Percentiles rank a stretch among this genome's conserved stretches.
These are phyloP conservation scores for Medicago lupulina DNA, from an alignment of 306 rosid genomes.

Conservation along the genomic window DNA sequence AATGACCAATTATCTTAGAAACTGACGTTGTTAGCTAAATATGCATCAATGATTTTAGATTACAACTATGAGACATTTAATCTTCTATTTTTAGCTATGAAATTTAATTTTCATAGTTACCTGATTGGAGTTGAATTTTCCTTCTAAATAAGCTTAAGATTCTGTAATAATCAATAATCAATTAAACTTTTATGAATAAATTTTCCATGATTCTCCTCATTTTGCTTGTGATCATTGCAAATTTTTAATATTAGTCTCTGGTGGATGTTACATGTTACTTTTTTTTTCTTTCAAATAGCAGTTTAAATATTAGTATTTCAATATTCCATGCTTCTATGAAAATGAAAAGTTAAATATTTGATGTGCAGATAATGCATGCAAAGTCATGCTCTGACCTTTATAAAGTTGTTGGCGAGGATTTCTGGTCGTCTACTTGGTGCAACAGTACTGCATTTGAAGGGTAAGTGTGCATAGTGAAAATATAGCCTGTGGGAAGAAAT, in stretches of 20 bases:
- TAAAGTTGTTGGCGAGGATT: slow-evolving; percentile 82
- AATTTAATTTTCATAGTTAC: slow-evolving; percentile 6
- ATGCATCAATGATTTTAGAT: slow-evolving; percentile 9
- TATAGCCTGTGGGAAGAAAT: slow-evolving; percentile 33
- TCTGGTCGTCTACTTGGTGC: slow-evolving; percentile 97
- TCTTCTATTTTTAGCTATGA: neutral
- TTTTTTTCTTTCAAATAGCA: neutral
- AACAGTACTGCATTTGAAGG: slow-evolving; percentile 86
- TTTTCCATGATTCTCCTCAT: slow-evolving; percentile 8
- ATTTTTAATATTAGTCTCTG: neutral
- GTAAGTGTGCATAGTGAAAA: slow-evolving; percentile 50
- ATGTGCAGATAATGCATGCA: slow-evolving; percentile 75
- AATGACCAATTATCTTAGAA: slow-evolving; percentile 8
- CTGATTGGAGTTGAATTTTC: slow-evolving; percentile 14
- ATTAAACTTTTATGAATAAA: neutral
- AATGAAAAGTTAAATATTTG: slow-evolving; percentile 32
- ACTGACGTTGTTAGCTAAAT: slow-evolving; percentile 11
- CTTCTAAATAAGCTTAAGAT: slow-evolving; percentile 12
- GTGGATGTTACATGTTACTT: neutral
- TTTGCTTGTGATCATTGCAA: slow-evolving; percentile 12
- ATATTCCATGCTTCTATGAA: slow-evolving; percentile 18
- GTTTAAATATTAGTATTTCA: slow-evolving; percentile 1
- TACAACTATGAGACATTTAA: slow-evolving; percentile 24
- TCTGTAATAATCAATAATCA: neutral
- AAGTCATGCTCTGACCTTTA: slow-evolving; percentile 90